These are phyloP conservation scores for Ophiocordyceps camponoti-rufipedis DNA, from an alignment of 2,329 filamentous ascomycete genomes.

Conservation along the genomic window DNA sequence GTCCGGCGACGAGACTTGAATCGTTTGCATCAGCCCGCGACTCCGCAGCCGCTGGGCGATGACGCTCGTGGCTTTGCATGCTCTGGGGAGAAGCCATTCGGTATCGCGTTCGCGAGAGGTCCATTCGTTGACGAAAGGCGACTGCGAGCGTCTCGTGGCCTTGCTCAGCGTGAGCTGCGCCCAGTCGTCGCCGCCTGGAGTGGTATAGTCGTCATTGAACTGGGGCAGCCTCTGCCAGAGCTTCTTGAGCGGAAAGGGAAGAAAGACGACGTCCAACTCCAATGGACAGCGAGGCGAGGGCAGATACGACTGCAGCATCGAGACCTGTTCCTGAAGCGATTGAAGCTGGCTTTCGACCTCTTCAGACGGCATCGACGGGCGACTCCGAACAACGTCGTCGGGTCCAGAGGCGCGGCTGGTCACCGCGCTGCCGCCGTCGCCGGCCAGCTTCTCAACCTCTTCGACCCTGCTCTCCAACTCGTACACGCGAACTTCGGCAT, in stretches of 20 bases:
- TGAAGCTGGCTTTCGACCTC: slow-evolving; percentile 33
- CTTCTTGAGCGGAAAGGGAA: slow-evolving; percentile 47
- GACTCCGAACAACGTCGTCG: slow-evolving; percentile 12
- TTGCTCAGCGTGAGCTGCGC: slow-evolving; percentile 23
- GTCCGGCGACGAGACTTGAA: slow-evolving; percentile 43
- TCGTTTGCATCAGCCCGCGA: slow-evolving; percentile 48
- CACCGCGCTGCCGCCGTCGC: slow-evolving; percentile 25
- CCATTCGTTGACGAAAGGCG: slow-evolving; percentile 30
- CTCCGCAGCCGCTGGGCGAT: slow-evolving; percentile 58
- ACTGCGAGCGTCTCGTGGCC: slow-evolving; percentile 25
- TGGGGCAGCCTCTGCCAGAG: slow-evolving; percentile 33
- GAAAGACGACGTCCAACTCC: slow-evolving; percentile 58
- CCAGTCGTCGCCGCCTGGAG: slow-evolving; percentile 28
- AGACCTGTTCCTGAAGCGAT: slow-evolving; percentile 28
- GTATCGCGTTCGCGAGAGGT: slow-evolving; percentile 22
- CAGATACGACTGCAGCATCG: slow-evolving; percentile 37
- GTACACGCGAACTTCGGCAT: slow-evolving; percentile 45
- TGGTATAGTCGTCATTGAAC: slow-evolving; percentile 21
- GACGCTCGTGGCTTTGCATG: slow-evolving; percentile 42
- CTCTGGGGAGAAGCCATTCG: slow-evolving; percentile 50
- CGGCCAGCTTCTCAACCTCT: slow-evolving; percentile 36
- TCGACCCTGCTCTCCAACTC: slow-evolving; percentile 49
- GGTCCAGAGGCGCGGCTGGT: slow-evolving; percentile 17
- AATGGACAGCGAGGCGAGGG: slow-evolving; percentile 49
- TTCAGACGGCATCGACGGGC: slow-evolving; percentile 11